Conservation (phyloP, 1,284 basidiomycete species). For the Calocybe gambosa region DNA sequence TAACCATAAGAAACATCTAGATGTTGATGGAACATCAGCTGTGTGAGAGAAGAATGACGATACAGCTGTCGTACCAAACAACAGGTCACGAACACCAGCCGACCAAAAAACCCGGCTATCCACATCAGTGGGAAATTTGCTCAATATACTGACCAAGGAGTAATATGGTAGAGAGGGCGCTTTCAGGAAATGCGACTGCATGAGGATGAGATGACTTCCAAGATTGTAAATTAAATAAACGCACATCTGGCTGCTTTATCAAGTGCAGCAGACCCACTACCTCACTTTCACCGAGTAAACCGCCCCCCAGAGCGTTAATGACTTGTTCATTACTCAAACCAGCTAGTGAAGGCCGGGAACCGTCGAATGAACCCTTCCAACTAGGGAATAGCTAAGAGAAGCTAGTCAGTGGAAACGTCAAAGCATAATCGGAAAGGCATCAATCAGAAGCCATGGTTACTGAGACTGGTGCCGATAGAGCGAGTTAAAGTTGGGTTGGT, state of each 20-base stretch:
- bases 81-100: conserved; percentile 45
- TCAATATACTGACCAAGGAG: conserved; percentile 61
- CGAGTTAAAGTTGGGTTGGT: neutral
- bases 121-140: conserved; percentile 67
- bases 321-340: conserved; percentile 52
- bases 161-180: conserved; percentile 75
- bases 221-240: conserved; percentile 19
- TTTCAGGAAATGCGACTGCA: conserved; percentile 76
- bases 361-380: conserved; percentile 73
- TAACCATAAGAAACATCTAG: conserved; percentile 33
- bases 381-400: conserved; percentile 59
- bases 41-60: neutral
- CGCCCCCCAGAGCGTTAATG: conserved; percentile 49
- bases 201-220: conserved; percentile 3
- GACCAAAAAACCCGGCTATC: conserved; percentile 72
- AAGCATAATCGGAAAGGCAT: neutral
- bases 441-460: conserved; percentile 1
- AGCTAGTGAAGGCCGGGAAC: conserved; percentile 56
- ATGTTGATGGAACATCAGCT: conserved; percentile 6
- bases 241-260: conserved; percentile 68
- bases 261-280: conserved; percentile 58
- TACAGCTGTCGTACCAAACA: conserved; percentile 50
- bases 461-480: neutral
- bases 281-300: conserved; percentile 60
- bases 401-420: neutral